These are phyloP conservation scores for Penicillium ochrochloron DNA, from an alignment of 495 filamentous ascomycete genomes.

Conservation along the genomic window DNA sequence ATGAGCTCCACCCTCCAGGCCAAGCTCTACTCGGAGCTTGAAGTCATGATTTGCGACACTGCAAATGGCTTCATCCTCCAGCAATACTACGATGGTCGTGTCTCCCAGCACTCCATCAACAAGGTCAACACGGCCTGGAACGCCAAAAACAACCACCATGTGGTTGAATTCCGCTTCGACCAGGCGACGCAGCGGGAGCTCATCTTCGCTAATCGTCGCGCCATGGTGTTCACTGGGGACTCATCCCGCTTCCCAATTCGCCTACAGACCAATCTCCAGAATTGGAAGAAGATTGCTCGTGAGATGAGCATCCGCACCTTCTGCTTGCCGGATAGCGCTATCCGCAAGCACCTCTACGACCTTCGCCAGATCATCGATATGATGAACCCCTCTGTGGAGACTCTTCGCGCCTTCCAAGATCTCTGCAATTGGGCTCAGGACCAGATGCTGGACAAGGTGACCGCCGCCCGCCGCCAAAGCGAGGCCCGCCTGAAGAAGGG, in stretches of 20 bases:
- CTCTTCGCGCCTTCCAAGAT: neutral
- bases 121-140: slow-evolving; percentile 52
- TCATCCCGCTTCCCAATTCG: slow-evolving; percentile 40
- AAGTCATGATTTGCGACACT: slow-evolving; percentile 56
- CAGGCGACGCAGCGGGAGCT: slow-evolving; percentile 59
- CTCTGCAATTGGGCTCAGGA: slow-evolving; percentile 35
- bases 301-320: slow-evolving; percentile 61
- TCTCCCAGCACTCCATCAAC: slow-evolving; percentile 52
- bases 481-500: neutral
- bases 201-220: slow-evolving; percentile 53
- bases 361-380: slow-evolving; percentile 57
- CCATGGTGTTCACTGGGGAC: slow-evolving; percentile 53
- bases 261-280: slow-evolving; percentile 52
- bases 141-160: slow-evolving; percentile 55
- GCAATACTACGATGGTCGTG: slow-evolving; percentile 50
- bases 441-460: slow-evolving; percentile 5
- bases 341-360: slow-evolving; percentile 60
- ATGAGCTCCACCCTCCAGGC: slow-evolving; percentile 51
- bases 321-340: slow-evolving; percentile 56
- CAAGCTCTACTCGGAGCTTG: slow-evolving; percentile 58
- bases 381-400: slow-evolving; percentile 46
- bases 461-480: slow-evolving; percentile 5
- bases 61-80: slow-evolving; percentile 56
- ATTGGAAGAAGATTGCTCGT: slow-evolving; percentile 55
- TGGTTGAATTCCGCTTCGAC: slow-evolving; percentile 62